Percentiles rank a stretch among this genome's conserved stretches.
These are phyloP conservation scores for Tieghemostelium lacteum DNA, from an alignment of 78 protist genomes.

Conservation along the genomic window DNA sequence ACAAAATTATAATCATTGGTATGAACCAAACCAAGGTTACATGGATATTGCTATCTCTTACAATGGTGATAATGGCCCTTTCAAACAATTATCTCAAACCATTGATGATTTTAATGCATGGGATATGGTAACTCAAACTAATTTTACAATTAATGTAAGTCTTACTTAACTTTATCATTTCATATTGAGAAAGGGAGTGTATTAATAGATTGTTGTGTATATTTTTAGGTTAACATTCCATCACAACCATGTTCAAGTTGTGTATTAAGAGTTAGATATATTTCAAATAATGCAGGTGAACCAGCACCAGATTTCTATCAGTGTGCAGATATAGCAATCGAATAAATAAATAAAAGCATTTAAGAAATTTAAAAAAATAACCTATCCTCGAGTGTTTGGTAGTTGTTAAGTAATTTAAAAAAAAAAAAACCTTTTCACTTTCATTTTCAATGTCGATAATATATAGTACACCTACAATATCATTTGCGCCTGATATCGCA, in stretches of 20 bases:
- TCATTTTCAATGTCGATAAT: too few relatives aligned
- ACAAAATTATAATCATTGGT: conserved; percentile 73
- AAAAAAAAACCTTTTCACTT: too few relatives aligned
- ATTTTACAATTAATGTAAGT: conserved; percentile 27
- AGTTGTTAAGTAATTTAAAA: too few relatives aligned
- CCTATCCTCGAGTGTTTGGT: too few relatives aligned
- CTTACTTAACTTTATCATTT: too few relatives aligned
- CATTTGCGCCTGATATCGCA: too few relatives aligned
- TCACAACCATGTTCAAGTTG: conserved; percentile 29
- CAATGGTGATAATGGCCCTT: conserved; percentile 39
- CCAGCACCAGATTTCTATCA: conserved; percentile 54
- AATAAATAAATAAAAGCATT: conserved; percentile 31
- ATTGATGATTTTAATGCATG: conserved; percentile 50
- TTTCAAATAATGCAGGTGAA: conserved; percentile 34
- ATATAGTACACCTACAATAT: too few relatives aligned
- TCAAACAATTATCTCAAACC: background rate
- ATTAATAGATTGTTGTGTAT: too few relatives aligned
- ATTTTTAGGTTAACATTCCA: conserved; percentile 29
- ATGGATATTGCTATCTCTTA: conserved; percentile 59
- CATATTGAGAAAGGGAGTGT: too few relatives aligned
- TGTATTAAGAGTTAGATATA: conserved; percentile 66
- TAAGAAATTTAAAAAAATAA: too few relatives aligned
- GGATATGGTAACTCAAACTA: conserved; percentile 67
- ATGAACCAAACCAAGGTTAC: conserved; percentile 19
- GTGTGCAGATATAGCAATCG: conserved; percentile 34